Base-by-base conservation (phyloP, 768 basidiomycete genomes). In the Ephemerocybe angulata region DNA sequence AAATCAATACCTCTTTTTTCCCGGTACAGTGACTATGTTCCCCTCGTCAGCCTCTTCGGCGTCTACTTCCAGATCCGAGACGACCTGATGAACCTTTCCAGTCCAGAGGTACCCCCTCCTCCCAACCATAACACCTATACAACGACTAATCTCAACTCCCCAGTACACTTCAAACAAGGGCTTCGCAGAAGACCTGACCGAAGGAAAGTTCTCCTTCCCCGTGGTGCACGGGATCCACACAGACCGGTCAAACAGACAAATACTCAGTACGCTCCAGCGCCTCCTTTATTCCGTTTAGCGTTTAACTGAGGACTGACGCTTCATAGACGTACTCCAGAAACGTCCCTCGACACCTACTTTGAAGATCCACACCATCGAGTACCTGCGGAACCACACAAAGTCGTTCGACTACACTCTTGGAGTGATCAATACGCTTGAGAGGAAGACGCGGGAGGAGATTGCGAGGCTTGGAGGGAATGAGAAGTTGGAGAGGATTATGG, bases 151-250 rank as follows among this genome's bases (percentile, higher is more conserved):
- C 13, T 37, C 54, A 19, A 43, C 13, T 29, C 15, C 22, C 48
- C 48, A 96, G 92, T 98, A 98, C 64, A 75, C 85, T 2, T 80
- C 82, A 40, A 90, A 87, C 66, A 91, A 91, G 66, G 89, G 89
- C 2, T 96, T 91, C 67, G 90, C 90, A 0, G 95, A 98, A 70
- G 96, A 98, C 66, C 76, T 98, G 13, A 88, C 91, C 0, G 96
- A 98, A 72, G 96, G 96, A 6, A 98, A 98, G 69, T 98, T 98
- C 75, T 95, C 92, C 3, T 98, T 98, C 72, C 95, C 94, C 0
- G 79, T 98, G 29, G 86, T 98, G 1, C 96, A 98, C 67, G 86
- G 89, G 19, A 86, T 98, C 44, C 85, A 88, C 28, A 81, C 89
- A 6, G 84, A 93, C 65, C 77, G 74, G 11, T 79, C 85, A 0